Percentiles rank a stretch among this genome's conserved stretches.
These are phyloP conservation scores for Tillandsia leiboldiana DNA, from an alignment of 176 grass and related monocot species.

Conservation along the genomic window DNA sequence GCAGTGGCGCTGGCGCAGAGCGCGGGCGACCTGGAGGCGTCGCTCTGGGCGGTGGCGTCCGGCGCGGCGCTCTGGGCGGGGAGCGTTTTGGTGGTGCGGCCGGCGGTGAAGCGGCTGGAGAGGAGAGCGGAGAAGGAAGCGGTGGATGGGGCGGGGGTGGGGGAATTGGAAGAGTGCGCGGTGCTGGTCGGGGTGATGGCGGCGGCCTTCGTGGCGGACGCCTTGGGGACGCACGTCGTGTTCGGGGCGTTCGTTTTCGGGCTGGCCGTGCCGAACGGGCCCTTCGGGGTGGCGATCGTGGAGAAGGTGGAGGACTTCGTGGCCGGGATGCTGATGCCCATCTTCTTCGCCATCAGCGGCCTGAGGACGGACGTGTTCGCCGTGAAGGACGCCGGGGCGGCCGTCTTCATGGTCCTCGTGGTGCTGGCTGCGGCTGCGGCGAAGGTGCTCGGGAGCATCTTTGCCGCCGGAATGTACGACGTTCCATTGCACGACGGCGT, in stretches of 20 bases:
- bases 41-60: conserved; percentile 23
- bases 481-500: conserved; percentile 54
- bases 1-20: conserved; percentile 34
- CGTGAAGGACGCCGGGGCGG: conserved; percentile 7
- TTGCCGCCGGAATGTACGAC: conserved; percentile 27
- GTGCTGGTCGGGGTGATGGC: conserved; percentile 54
- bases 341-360: conserved; percentile 70
- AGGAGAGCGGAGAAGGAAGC: conserved; percentile 1
- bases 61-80: conserved; percentile 22
- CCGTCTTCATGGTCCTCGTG: conserved; percentile 14
- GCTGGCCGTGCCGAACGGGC: conserved; percentile 55
- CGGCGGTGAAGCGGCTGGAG: conserved; percentile 26
- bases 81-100: conserved; percentile 28
- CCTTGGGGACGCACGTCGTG: conserved; percentile 46
- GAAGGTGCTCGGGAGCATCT: conserved; percentile 31
- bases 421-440: conserved; percentile 5
- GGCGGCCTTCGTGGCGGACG: conserved; percentile 43
- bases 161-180: conserved; percentile 34
- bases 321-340: conserved; percentile 35
- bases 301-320: conserved; percentile 70
- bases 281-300: conserved; percentile 43
- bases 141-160: conserved; percentile 10
- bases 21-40: background rate
- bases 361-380: conserved; percentile 32
- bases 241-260: conserved; percentile 75